phyloP scores from a whole-genome alignment of 768 basidiomycete species.

The Tylopilus felleus region DNA sequence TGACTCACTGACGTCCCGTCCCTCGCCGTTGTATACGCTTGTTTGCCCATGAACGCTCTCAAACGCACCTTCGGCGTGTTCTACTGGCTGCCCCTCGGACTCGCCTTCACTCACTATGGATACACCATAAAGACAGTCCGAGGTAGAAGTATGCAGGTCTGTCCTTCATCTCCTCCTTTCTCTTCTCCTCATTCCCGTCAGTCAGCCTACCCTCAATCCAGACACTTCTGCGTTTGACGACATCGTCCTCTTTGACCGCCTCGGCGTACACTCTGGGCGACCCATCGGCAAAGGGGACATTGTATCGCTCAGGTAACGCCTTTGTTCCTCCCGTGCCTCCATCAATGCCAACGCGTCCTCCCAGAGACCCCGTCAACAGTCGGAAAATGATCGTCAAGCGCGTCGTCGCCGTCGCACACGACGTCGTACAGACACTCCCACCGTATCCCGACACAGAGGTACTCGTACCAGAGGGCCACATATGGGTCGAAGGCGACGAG shows the following conservation, averaged over 20 bases:
- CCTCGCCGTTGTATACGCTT: too few relatives aligned
- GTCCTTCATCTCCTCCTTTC: background rate
- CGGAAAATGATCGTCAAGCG: slow-evolving; percentile 60
- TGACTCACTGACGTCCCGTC: too few relatives aligned
- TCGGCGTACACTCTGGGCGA: slow-evolving; percentile 34
- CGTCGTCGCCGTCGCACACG: slow-evolving; percentile 60
- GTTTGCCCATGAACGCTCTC: background rate
- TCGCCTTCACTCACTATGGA: slow-evolving; percentile 48
- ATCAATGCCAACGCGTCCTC: background rate
- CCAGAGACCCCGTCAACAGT: slow-evolving; percentile 60
- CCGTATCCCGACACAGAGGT: slow-evolving; percentile 59
- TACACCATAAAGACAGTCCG: slow-evolving; percentile 52
- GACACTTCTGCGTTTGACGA: slow-evolving; percentile 61
- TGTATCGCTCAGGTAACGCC: slow-evolving; percentile 53
- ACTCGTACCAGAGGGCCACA: slow-evolving; percentile 55
- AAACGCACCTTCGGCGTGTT: slow-evolving; percentile 30
- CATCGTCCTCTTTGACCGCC: slow-evolving; percentile 59
- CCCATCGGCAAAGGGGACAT: slow-evolving; percentile 57
- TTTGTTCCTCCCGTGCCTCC: background rate
- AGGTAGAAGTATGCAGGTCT: slow-evolving; percentile 75
- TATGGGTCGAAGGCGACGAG: slow-evolving; percentile 64
- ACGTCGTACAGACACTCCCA: slow-evolving; percentile 62
- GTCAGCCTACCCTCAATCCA: slow-evolving; percentile 71
- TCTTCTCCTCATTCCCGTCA: slow-evolving; percentile 28
- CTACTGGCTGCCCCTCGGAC: slow-evolving; percentile 56